Percentiles rank a stretch among this genome's conserved stretches.
phyloP scores from a whole-genome alignment of 139 green algal genomes.

The Haematococcus lacustris region DNA sequence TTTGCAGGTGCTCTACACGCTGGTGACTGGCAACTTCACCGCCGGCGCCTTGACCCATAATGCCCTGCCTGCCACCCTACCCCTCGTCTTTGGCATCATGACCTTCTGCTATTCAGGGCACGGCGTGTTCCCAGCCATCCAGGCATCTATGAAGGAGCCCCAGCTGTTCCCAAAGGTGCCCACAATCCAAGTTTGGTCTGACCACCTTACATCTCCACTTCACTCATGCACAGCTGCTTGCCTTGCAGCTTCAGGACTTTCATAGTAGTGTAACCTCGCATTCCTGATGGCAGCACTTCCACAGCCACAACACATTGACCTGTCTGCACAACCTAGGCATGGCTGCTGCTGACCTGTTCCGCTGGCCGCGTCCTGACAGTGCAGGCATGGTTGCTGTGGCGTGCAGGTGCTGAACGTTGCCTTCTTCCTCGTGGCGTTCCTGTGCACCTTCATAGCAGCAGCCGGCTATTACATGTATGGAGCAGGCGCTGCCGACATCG shows the following conservation, averaged over 20 bases:
- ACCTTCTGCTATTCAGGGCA: conserved; percentile 74
- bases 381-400: no score
- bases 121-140: conserved; percentile 66
- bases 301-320: no score
- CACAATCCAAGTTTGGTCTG: no score
- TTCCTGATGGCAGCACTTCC: no score
- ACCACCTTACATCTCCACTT: no score
- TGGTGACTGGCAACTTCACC: conserved; percentile 24
- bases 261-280: no score
- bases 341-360: no score
- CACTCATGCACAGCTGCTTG: no score
- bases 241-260: no score
- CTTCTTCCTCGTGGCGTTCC: conserved; percentile 35
- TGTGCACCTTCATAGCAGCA: conserved; percentile 46
- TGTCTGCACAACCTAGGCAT: no score
- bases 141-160: conserved; percentile 57
- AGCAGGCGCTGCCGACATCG: conserved; percentile 31
- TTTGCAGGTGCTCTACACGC: conserved; percentile 36
- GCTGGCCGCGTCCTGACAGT: no score
- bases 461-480: conserved; percentile 57
- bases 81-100: conserved; percentile 65
- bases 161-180: conserved; percentile 38
- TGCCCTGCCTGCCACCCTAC: conserved; percentile 43
- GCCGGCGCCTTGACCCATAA: conserved; percentile 32
- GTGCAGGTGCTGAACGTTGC: conserved; percentile 50